phyloP scores from a whole-genome alignment of 345 rosid species.

The Euphorbia tirucalli region DNA sequence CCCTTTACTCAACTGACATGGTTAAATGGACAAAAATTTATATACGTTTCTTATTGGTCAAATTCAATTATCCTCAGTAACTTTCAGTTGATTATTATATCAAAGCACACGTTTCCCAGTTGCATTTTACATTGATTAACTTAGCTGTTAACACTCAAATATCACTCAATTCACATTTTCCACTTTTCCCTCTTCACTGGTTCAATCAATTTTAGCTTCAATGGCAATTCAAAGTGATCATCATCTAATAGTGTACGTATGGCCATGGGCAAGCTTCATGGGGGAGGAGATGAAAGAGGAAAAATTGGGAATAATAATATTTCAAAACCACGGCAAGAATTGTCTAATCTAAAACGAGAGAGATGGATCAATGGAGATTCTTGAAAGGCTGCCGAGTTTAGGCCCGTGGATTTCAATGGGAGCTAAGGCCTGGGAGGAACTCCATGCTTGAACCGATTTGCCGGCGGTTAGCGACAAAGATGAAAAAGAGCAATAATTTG shows the following conservation, averaged over 20 bases:
- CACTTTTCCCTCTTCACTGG: constrained; percentile 14
- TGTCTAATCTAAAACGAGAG: constrained; percentile 41
- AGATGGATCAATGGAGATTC: constrained; percentile 26
- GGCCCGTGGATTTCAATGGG: constrained; percentile 68
- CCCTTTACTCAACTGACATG: no score
- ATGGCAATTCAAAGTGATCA: constrained; percentile 41
- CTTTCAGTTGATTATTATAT: constrained; percentile 42
- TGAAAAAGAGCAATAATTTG: background rate
- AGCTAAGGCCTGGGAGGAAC: constrained; percentile 59
- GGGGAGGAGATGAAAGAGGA: constrained; percentile 21
- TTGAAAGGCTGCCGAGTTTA: constrained; percentile 47
- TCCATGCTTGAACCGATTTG: constrained; percentile 25
- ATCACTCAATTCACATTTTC: background rate
- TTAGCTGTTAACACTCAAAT: constrained; percentile 29
- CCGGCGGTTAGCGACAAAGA: constrained; percentile 21
- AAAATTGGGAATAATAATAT: constrained; percentile 10
- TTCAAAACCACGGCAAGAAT: constrained; percentile 43
- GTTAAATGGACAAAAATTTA: no score
- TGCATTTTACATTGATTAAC: constrained; percentile 27
- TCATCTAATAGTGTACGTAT: constrained; percentile 51
- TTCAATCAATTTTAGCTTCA: background rate
- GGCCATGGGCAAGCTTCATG: constrained; percentile 83
- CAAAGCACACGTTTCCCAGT: constrained; percentile 48
- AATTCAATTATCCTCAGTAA: constrained; percentile 39
- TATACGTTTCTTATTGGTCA: constrained; percentile 12